Percentiles rank a stretch among this genome's conserved stretches.
phyloP scores from a whole-genome alignment of 2,329 filamentous ascomycete genomes.

The Alternaria alternata region DNA sequence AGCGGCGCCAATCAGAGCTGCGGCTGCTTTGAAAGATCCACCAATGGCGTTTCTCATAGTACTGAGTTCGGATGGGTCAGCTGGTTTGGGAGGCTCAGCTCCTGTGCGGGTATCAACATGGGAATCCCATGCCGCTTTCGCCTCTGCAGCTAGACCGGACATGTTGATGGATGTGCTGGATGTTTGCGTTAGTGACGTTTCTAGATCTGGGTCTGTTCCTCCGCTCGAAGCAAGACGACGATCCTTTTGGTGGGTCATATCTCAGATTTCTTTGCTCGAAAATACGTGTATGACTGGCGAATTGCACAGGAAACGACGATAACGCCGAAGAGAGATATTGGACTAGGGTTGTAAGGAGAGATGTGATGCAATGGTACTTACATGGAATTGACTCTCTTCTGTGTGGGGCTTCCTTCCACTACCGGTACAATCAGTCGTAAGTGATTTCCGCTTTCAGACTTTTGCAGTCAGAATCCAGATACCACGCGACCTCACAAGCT shows the following conservation, averaged over 20 bases:
- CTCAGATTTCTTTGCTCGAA: background rate
- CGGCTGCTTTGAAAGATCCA: conserved; percentile 38
- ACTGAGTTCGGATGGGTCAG: conserved; percentile 43
- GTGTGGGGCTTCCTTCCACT: background rate
- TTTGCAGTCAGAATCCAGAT: background rate
- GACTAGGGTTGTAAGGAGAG: background rate
- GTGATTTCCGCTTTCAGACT: background rate
- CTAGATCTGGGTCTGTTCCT: background rate
- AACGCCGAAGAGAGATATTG: background rate
- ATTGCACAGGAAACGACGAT: background rate
- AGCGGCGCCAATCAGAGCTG: conserved; percentile 40
- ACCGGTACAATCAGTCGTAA: background rate
- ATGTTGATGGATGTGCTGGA: conserved; percentile 18
- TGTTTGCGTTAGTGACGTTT: background rate
- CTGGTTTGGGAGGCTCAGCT: conserved; percentile 36
- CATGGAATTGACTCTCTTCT: background rate
- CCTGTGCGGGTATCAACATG: conserved; percentile 47
- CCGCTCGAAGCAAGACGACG: background rate
- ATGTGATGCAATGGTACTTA: background rate
- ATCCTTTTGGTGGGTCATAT: background rate
- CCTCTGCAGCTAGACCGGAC: conserved; percentile 22
- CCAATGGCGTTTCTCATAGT: conserved; percentile 43
- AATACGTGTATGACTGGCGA: background rate
- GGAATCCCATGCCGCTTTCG: conserved; percentile 36
- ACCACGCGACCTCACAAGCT: background rate